phyloP scores from a whole-genome alignment of 768 basidiomycete genomes.

The Pleurotus ostreatus region DNA sequence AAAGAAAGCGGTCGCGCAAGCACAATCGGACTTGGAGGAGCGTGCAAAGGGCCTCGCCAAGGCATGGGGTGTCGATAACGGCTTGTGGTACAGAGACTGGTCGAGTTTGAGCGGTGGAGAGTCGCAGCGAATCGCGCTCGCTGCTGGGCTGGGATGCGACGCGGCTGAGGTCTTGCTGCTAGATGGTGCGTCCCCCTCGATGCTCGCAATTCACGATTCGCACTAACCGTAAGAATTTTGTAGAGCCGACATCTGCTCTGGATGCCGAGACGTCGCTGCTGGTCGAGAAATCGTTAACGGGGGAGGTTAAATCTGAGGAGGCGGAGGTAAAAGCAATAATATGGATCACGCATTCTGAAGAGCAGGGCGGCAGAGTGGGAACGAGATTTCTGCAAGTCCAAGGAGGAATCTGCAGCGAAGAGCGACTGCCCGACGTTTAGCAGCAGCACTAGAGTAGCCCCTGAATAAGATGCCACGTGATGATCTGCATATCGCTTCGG shows the following conservation, averaged over 20 bases:
- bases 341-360: slow-evolving; percentile 88
- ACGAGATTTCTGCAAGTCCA: slow-evolving; percentile 58
- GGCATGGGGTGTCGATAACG: slow-evolving; percentile 61
- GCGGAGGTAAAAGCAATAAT: slow-evolving; percentile 65
- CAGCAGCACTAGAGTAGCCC: neutral
- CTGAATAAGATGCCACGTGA: neutral
- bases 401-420: slow-evolving; percentile 40
- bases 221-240: neutral
- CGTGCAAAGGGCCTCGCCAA: slow-evolving; percentile 39
- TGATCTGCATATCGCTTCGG: too few species aligned
- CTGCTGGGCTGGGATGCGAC: slow-evolving; percentile 67
- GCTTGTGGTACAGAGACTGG: slow-evolving; percentile 82
- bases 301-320: slow-evolving; percentile 44
- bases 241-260: slow-evolving; percentile 89
- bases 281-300: slow-evolving; percentile 62
- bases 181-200: slow-evolving; percentile 53
- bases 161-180: slow-evolving; percentile 76
- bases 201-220: neutral
- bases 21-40: slow-evolving; percentile 16
- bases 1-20: slow-evolving; percentile 11
- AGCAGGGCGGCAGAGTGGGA: slow-evolving; percentile 73
- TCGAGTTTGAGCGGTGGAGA: slow-evolving; percentile 82
- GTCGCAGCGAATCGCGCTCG: slow-evolving; percentile 76
- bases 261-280: slow-evolving; percentile 61
- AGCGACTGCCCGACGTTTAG: slow-evolving; percentile 13